A percentile compares a stretch with the other conserved stretches of the same genome.
These are phyloP conservation scores for Plasmodiophora brassicae DNA, from an alignment of 208 protist genomes.

Conservation along the genomic window DNA sequence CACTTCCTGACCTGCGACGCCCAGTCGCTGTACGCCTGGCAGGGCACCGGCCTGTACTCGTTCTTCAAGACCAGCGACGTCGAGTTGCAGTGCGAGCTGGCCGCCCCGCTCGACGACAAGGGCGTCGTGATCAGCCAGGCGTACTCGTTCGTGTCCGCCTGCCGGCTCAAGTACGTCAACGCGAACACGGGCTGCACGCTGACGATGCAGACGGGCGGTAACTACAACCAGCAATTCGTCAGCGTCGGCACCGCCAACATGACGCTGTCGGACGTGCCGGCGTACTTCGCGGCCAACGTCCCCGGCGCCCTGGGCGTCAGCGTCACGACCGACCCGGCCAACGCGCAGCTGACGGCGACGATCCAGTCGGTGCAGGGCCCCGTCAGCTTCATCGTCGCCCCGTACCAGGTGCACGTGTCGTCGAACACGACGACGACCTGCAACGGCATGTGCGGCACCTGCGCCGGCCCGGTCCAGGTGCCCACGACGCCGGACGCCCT, in stretches of 20 bases:
- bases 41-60: background rate
- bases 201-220: background rate
- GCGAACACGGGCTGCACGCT: background rate
- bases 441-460: background rate
- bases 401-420: background rate
- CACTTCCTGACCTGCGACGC: background rate
- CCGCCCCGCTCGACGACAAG: background rate
- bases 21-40: background rate
- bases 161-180: background rate
- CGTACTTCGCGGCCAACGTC: background rate
- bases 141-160: background rate
- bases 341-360: background rate
- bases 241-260: background rate
- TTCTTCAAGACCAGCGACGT: background rate
- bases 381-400: background rate
- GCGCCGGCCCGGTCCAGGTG: background rate
- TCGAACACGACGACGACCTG: background rate
- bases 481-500: background rate
- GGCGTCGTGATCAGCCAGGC: background rate
- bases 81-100: background rate
- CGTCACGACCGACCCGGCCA: background rate
- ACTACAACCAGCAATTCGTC: background rate
- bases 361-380: background rate
- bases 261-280: background rate
- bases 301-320: background rate